Base-by-base conservation (phyloP, 2,329 filamentous ascomycete genomes). In the Calonectria pseudoreteaudii region DNA sequence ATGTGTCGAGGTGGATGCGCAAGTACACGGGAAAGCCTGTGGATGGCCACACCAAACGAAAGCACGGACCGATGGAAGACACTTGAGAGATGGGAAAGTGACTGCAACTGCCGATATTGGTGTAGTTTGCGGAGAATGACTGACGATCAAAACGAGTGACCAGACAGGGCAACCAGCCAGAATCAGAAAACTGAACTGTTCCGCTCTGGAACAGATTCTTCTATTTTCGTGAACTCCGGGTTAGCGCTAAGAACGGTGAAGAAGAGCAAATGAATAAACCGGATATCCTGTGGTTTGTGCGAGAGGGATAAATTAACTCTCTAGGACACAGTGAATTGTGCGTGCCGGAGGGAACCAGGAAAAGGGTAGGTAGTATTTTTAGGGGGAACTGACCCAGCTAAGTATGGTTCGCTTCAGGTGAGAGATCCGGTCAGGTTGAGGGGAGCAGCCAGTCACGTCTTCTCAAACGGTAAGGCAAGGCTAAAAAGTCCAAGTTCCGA, bases 391-490 rank as follows among this genome's bases (percentile, higher is more conserved):
- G 69, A 30, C 72, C 72, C 66, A 74, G 68, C 72, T 72, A 74
- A 74, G 70, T 73, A 78, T 75, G 77, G 76, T 75, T 79, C 75
- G 77, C 75, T 80, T 80, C 78, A 80, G 78, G 78, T 80, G 78
- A 80, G 78, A 80, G 76, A 76, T 80, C 74, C 73, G 77, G 74
- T 77, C 70, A 49, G 73, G 70, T 79, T 76, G 74, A 73, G 66
- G 56, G 67, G 53, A 31, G 41, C 41, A 62, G 76, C 72, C 74
- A 66, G 73, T 73, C 74, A 76, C 68, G 77, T 79, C 60, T 74
- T 77, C 72, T 75, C 76, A 79, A 73, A 78, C 76, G 72, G 68
- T 72, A 79, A 67, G 76, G 73, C 77, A 68, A 76, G 72, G 71
- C 74, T 77, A 77, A 78, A 53, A 77, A 70, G 56, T 64, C 66